Percentiles rank a stretch among this genome's conserved stretches.
These are phyloP conservation scores for Debaryomycetaceae sp. DNA, from an alignment of 1,139 yeast species.

Conservation along the genomic window DNA sequence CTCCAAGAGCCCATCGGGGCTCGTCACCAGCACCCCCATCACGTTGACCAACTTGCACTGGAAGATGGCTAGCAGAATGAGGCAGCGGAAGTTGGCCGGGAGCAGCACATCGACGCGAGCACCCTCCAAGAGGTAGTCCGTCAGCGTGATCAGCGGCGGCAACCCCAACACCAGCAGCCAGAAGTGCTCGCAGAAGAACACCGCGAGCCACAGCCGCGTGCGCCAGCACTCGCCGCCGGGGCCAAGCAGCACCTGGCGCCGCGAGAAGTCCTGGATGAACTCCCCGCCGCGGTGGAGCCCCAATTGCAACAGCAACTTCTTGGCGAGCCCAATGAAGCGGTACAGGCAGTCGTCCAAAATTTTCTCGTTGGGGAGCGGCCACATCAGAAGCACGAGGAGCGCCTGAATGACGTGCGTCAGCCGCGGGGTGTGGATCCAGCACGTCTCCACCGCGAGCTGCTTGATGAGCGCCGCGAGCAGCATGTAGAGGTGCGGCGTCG, in stretches of 20 bases:
- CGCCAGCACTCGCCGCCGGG: constrained; percentile 95
- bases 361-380: constrained; percentile 94
- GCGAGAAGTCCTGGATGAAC: constrained; percentile 82
- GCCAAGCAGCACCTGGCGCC: constrained; percentile 79
- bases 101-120: constrained; percentile 66
- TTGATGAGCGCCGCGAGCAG: constrained; percentile 74
- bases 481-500: constrained; percentile 79
- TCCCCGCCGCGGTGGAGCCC: constrained; percentile 91
- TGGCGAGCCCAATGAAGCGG: constrained; percentile 83
- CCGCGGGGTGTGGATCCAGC: constrained; percentile 92
- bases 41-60: constrained; percentile 80
- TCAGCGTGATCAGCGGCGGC: constrained; percentile 76
- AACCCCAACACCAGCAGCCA: constrained; percentile 87
- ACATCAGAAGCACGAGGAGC: constrained; percentile 68
- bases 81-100: constrained; percentile 69
- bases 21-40: constrained; percentile 84
- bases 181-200: constrained; percentile 83
- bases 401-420: constrained; percentile 94
- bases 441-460: constrained; percentile 85
- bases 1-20: constrained; percentile 88
- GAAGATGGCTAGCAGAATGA: constrained; percentile 72
- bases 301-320: constrained; percentile 75
- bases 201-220: constrained; percentile 87
- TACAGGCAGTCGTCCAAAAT: constrained; percentile 90
- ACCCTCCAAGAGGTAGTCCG: constrained; percentile 77